phyloP scores from a whole-genome alignment of 495 filamentous ascomycete genomes.

The Penicillium canescens region DNA sequence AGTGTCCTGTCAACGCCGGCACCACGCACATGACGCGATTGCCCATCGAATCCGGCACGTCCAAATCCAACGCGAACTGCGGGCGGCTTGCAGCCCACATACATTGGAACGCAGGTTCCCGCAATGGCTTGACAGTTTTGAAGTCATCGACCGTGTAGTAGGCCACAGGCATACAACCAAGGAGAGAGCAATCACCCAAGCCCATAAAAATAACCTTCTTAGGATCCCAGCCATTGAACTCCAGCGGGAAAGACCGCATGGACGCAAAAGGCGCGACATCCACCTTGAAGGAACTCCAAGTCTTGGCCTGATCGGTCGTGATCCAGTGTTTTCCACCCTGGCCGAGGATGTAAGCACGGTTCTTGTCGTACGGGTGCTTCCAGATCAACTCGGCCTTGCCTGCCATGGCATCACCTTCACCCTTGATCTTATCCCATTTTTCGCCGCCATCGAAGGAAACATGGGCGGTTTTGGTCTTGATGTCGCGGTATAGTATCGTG shows the following conservation, averaged over 20 bases:
- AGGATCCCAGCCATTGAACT: constrained; percentile 78
- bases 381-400: constrained; percentile 59
- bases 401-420: constrained; percentile 52
- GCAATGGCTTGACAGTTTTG: constrained; percentile 59
- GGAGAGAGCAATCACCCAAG: constrained; percentile 55
- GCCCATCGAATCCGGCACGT: constrained; percentile 54
- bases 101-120: constrained; percentile 67
- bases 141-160: constrained; percentile 89
- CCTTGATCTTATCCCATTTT: constrained; percentile 66
- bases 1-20: constrained; percentile 59
- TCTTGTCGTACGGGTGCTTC: constrained; percentile 74
- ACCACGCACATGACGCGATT: constrained; percentile 80
- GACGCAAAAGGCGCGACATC: constrained; percentile 39
- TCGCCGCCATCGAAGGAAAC: constrained; percentile 77
- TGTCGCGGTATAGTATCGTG: constrained; percentile 66
- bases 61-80: constrained; percentile 63
- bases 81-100: constrained; percentile 78
- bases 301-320: constrained; percentile 75
- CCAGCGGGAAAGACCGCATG: constrained; percentile 39
- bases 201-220: constrained; percentile 82
- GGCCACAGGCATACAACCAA: constrained; percentile 45
- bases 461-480: constrained; percentile 54
- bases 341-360: constrained; percentile 77
- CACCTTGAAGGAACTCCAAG: constrained; percentile 73
- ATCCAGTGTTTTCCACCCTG: constrained; percentile 68